Evolutionary conservation across 139 green algal genomes (phyloP), one percentile per base, ranked within the genome.

Genomic region (Micractinium sp.): DNA sequence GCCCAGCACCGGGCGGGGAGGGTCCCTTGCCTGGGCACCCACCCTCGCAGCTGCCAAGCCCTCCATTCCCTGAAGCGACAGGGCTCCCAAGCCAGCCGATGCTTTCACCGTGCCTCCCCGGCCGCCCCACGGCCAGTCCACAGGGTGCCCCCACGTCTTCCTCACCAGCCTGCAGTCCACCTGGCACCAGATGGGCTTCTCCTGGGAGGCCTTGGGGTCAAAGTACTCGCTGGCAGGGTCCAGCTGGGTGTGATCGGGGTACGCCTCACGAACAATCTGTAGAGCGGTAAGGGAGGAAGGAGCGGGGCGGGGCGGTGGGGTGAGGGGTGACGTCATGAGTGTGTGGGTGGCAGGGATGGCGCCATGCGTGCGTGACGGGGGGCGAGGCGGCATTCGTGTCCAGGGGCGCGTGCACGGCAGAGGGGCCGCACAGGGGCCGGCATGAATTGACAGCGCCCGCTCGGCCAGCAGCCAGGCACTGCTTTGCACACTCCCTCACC

Each of bases 231-330:
- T 90, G n/a, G 47, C 88, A 2, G 81, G 35, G 71, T 97, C 93
- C 33, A 93, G 95, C 3, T 92, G 89, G 0, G 92, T 93, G 82
- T 89, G 67, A 81, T 97, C 95, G 1, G 95, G 95, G 76, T 97
- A 97, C 3, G 94, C 93, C 85, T 95, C 93, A 1, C 75, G 67
- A 53, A 91, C 91, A 63, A 95, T 89, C 91, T 86, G 53, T 20
- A 82, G 33, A 29, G 33, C 13, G 15, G 81, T 13, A n/a, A 20
- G 25, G 16, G 23, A n/a, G n/a, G n/a, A n/a, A n/a, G n/a, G n/a
- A n/a, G n/a, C n/a, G 47, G 47, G 47, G 47, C 47, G 47, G 63
- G 22, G 23, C 7, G 7, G 63, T 73, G 63, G 22, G 63, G 63
- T 73, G 22, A 29, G 22, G 63, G 22, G 4, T 5, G 63, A 2